Base-by-base conservation (phyloP, 1,284 basidiomycete genomes). In the Cystobasidium sp. region DNA sequence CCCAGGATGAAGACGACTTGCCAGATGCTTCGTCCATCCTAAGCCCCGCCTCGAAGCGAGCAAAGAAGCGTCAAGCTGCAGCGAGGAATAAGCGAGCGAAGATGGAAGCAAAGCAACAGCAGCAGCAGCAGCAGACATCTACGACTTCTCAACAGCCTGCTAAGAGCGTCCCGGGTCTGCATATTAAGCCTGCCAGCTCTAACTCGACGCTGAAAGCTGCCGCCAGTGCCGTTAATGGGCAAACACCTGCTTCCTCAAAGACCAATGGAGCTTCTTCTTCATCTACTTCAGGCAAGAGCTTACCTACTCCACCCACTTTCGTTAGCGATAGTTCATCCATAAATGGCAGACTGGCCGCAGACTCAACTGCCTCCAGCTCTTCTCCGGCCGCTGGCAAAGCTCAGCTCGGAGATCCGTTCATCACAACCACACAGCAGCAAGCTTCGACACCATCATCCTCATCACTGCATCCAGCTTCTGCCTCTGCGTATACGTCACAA, bases 51-150 rank as follows among this genome's bases (percentile, higher is more conserved):
- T 66, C 62, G 53, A 65, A 66, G 43, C 31, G 70, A 39, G 70
- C 70, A 22, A 65, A 63, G 46, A 73, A 73, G 55, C 62, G 70
- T 56, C 62, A 65, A 41, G 63, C 63, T 5, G 70, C 70, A 8
- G 69, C 69, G 7, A 20, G 69, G 20, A 71, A 71, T 51, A 71
- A 71, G 61, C 44, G 51, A 14, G 56, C 59, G 22, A 61, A 59
- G 49, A 43, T 52, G 47, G 69, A 73, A 49, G 70, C 62, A 12
- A 56, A 65, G 43, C 47, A 66, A 49, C 46, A 46, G 53, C 52
- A 16, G 8, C 43, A 44, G 59, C 24, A 41, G 59, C 55, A 69
- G 46, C 52, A 47, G 31, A 31, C 31, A 31, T 31, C 31, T 31
- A 31, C 31, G 2, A 31, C 31, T 31, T 31, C 31, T 31, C 43